Base-by-base conservation (phyloP, 164 flowering plant species). In the Macadamia integrifolia region DNA sequence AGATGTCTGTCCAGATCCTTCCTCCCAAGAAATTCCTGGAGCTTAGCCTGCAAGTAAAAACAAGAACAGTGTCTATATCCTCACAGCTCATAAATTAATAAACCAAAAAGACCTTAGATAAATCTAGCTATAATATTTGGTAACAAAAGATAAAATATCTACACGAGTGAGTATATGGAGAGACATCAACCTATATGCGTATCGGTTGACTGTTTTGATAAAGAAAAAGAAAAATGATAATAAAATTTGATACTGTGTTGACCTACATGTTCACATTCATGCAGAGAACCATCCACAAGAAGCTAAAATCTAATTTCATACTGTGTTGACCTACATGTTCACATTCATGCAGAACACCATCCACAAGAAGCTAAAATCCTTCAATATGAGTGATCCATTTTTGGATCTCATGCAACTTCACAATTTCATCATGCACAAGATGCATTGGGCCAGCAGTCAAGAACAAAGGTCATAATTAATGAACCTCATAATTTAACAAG, bases 1-100 rank as follows among this genome's bases (percentile, higher is more conserved):
- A 95, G 80, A 80, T 95, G 99, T 75, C 73, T 92, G 80, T 86
- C 99, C 78, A 95, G 75, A 69, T 86, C 89, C 69, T 84, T 86
- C 80, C 87, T 88, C 68, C 97, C 96, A 69, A 95, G 86, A 78
- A 85, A 92, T 69, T 92, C 96, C 77, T 91, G 98, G 58, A 95
- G 88, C 81, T 79, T 91, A 64, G 88, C 88, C 99, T 95, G 87
- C 60, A 18, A 61, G n/a, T 9, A 1, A 32, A 66, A 64, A 59
- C n/a, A 2, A 71, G 62, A 71, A 56, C 17, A 56, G 48, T 32
- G 65, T 18, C 30, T 65, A 11, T 44, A n/a, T 28, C 57, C 57
- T 48, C 46, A 60, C 23, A 40, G 14, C 1, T 9, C 28, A 43
- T 9, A 31, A 11, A 53, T 9, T 50, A 46, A 46, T 46, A 46